Evolutionary conservation across 148 eudicot genomes (phyloP).

Genomic region (Pouteria glomerata): DNA sequence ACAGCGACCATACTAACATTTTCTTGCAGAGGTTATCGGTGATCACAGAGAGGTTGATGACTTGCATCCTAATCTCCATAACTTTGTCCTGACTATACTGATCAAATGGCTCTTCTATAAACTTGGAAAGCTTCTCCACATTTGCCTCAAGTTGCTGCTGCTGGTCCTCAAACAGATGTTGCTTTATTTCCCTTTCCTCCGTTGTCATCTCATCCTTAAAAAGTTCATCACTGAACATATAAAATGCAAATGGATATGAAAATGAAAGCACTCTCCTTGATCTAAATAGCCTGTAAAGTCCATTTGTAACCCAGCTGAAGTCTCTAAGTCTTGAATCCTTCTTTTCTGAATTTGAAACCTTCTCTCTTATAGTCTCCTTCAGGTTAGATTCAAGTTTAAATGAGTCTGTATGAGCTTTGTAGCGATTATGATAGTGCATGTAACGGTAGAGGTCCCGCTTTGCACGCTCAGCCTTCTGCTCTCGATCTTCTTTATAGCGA

Average conservation of each 20-base stretch:
- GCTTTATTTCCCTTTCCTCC: constrained; percentile 44
- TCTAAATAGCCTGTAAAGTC: constrained; percentile 59
- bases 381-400: constrained; percentile 54
- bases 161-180: constrained; percentile 67
- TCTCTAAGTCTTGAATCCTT: constrained; percentile 37
- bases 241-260: constrained; percentile 74
- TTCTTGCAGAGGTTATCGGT: constrained; percentile 55
- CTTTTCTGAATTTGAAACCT: constrained; percentile 34
- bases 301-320: constrained; percentile 67
- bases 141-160: constrained; percentile 78
- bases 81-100: constrained; percentile 33
- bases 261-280: constrained; percentile 65
- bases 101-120: constrained; percentile 56
- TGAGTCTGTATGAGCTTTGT: constrained; percentile 74
- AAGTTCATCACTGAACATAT: constrained; percentile 69
- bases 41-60: constrained; percentile 39
- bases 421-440: constrained; percentile 65
- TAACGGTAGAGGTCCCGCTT: constrained; percentile 55
- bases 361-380: constrained; percentile 37
- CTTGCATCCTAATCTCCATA: constrained; percentile 38
- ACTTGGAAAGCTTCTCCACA: constrained; percentile 66
- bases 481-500: constrained; percentile 51
- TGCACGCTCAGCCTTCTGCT: constrained; percentile 37
- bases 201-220: constrained; percentile 58
- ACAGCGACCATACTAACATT: constrained; percentile 48